Evolutionary conservation across 768 basidiomycete genomes (phyloP), one percentile per base, ranked within the genome.

Genomic region (Psilocybe tampanensis): DNA sequence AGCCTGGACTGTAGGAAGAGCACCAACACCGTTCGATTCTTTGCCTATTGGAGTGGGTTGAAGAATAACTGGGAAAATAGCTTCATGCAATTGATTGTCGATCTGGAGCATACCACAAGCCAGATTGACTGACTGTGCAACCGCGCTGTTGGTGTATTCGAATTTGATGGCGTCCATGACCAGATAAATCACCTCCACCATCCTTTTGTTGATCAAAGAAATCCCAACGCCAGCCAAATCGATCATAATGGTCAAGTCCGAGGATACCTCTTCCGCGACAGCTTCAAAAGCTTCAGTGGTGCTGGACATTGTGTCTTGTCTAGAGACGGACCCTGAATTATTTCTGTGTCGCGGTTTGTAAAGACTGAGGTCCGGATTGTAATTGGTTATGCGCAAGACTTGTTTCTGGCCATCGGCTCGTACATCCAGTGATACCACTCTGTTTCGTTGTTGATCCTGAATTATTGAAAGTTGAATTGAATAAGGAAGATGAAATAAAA

Each of bases 51-150:
- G 92, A 7, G 94, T 94, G 0, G 97, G 96, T 68, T 98, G 96
- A 43, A 98, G 77, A 54, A 98, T 86, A 54, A 98, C 95, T 2
- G 97, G 95, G 76, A 88, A 99, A 12, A 95, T 68, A 17, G 94
- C 95, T 56, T 98, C 97, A 58, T 98, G 96, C 12, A 99, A 83
- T 68, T 99, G 97, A 68, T 98, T 99, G 74, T 99, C 97, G 57
- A 98, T 83, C 70, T 98, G 95, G 11, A 99, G 79, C 64, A 81
- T 87, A n/a, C 90, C 92, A 66, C 89, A 90, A 8, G 89, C 85
- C 33, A 98, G 36, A 47, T 85, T 92, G 52, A 95, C 78, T 1
- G 91, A 83, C 65, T 95, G 93, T 5, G 92, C 88, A 34, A 88
- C 79, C 0, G 82, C 74, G 66, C 88, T 95, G 65, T 90, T 84